Conservation (phyloP, 192 early-diverging fungal species). For the Mortierella antarctica region DNA sequence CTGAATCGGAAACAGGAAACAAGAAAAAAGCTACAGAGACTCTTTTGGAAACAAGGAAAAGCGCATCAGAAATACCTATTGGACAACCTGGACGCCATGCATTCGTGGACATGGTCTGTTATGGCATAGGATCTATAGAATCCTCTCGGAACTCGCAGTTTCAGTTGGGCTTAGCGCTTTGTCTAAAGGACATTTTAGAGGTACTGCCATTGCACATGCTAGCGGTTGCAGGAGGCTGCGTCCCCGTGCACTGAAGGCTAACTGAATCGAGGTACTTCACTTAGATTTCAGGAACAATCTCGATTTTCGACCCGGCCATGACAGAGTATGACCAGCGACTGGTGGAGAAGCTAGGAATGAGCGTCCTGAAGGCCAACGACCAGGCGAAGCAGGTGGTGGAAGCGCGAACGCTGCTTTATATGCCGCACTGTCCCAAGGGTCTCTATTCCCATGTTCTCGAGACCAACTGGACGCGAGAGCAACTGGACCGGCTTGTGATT, state of each 20-base stretch:
- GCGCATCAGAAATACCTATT: neutral
- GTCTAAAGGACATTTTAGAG: conserved; percentile 52
- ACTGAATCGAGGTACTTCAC: neutral
- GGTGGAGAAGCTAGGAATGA: conserved; percentile 17
- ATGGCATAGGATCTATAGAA: conserved; percentile 57
- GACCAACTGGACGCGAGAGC: conserved; percentile 45
- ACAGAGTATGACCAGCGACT: conserved; percentile 27
- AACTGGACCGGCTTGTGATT: conserved; percentile 33
- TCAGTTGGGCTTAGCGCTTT: conserved; percentile 45
- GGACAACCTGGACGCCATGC: neutral
- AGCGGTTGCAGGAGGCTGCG: conserved; percentile 3
- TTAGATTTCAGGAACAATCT: conserved; percentile 26
- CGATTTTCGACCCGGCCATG: conserved; percentile 41
- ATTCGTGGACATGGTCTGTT: conserved; percentile 51
- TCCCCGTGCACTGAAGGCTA: conserved; percentile 1
- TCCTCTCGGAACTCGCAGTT: conserved; percentile 50
- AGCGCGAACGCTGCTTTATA: conserved; percentile 45
- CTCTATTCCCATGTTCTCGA: conserved; percentile 53
- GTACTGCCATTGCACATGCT: conserved; percentile 5
- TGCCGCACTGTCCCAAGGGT: conserved; percentile 59
- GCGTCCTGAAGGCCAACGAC: conserved; percentile 17
- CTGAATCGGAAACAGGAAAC: neutral
- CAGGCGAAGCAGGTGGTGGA: conserved; percentile 23
- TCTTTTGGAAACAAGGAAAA: neutral
- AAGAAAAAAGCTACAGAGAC: neutral